These are phyloP conservation scores for Salicornia ramosissima DNA, from an alignment of 148 eudicot species.

Conservation along the genomic window DNA sequence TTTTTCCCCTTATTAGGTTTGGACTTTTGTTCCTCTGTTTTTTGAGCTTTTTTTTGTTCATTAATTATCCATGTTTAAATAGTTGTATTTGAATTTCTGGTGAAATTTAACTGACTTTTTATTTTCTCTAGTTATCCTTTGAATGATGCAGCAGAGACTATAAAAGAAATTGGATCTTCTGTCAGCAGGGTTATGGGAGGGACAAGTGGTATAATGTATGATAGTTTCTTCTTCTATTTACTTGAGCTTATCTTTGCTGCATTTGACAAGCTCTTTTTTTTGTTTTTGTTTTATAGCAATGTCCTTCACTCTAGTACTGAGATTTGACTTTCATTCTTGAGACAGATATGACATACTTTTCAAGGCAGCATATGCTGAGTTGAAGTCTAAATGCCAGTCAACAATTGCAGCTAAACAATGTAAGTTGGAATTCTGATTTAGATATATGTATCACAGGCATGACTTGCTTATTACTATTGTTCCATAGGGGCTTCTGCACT, in stretches of 20 bases:
- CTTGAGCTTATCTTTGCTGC: not conserved
- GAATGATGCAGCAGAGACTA: constrained; percentile 86
- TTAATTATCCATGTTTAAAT: not conserved
- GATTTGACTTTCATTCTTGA: constrained; percentile 12
- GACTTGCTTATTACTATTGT: constrained; percentile 12
- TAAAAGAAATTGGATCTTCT: constrained; percentile 73
- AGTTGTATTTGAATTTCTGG: not conserved
- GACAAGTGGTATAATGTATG: constrained; percentile 91
- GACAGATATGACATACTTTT: constrained; percentile 78
- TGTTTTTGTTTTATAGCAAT: not conserved
- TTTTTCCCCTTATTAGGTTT: not conserved
- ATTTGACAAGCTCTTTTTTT: not conserved
- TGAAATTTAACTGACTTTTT: not conserved
- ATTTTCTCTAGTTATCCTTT: constrained; percentile 66
- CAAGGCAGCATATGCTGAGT: constrained; percentile 74
- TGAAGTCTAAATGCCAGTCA: constrained; percentile 47
- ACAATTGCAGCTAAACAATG: constrained; percentile 49
- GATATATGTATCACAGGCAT: not conserved
- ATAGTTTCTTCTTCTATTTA: constrained; percentile 9
- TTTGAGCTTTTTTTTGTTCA: not conserved
- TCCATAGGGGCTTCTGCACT: constrained; percentile 76
- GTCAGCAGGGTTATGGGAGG: constrained; percentile 97
- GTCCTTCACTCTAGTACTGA: not conserved
- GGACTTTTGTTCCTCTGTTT: not conserved
- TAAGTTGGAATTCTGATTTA: constrained; percentile 28